Evolutionary conservation across 768 basidiomycete species (phyloP), one percentile per base, ranked within the genome.

Genomic region (Kwoniella pini): DNA sequence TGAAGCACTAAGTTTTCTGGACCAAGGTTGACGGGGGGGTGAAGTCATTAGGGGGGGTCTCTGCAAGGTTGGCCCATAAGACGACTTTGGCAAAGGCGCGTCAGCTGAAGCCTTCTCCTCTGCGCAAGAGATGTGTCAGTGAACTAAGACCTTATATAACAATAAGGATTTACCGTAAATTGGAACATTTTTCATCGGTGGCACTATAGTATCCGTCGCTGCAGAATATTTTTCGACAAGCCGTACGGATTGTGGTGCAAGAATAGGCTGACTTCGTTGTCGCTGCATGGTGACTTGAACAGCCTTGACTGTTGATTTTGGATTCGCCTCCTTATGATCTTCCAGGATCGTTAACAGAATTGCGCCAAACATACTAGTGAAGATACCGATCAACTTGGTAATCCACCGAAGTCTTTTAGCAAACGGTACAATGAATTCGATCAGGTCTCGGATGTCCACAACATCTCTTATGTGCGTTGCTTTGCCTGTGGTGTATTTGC

Each of bases 371-470:
- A 45, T 48, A 7, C 60, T 53, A 1, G 60, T 53, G 11, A 70
- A 31, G 3, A 70, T 40, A 3, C 72, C 72, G 9, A 62, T 59
- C 2, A 71, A 5, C 6, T 67, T 62, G 1, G 67, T 64, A n/a
- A 71, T 24, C 57, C 67, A 64, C 5, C 46, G 54, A 15, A 74
- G 6, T 7, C 64, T 44, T 36, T 64, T 70, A 36, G 69, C 72
- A 39, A 74, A 65, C 1, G 72, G 72, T 3, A 74, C 67, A 22
- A 74, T 49, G 15, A 64, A 64, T 52, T 74, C 72, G 22, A 74
- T 58, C 22, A 60, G 33, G 44, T 74, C 72, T 49, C 63, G 64
- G 7, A 74, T 43, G 46, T 74, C 72, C 28, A 74, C 55, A 3
- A 63, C 27, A 58, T 74, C 72, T 11, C 72, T 54, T 1, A 74